Conservation (phyloP, 2,329 filamentous ascomycete genomes). For the Paramyrothecium sp. region DNA sequence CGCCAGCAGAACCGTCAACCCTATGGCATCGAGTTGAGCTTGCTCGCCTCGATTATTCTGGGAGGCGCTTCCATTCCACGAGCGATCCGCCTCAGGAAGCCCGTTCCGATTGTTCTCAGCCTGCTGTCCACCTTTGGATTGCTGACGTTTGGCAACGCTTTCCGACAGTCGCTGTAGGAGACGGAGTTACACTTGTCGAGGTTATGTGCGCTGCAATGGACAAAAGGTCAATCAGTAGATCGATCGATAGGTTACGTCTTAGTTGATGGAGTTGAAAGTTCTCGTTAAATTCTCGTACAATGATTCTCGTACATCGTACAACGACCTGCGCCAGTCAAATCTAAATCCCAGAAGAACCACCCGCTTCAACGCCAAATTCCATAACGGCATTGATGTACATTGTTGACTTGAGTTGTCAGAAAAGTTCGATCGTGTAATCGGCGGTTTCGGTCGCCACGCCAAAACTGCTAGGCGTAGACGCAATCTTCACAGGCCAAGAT, state of each 20-base stretch:
- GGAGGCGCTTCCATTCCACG: conserved; percentile 83
- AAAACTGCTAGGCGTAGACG: background rate
- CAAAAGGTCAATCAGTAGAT: background rate
- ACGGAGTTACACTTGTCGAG: background rate
- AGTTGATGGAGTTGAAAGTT: too few species aligned
- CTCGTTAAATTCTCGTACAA: too few species aligned
- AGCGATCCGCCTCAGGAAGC: conserved; percentile 80
- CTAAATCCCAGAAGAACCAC: background rate
- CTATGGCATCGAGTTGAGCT: conserved; percentile 85
- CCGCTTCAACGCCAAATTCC: background rate
- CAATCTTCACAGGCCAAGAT: conserved; percentile 32
- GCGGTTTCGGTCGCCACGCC: background rate
- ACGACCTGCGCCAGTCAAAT: background rate
- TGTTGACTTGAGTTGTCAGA: background rate
- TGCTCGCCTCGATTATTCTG: conserved; percentile 83
- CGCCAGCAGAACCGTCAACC: conserved; percentile 72
- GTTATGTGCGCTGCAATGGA: background rate
- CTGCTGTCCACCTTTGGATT: conserved; percentile 77
- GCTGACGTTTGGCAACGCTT: conserved; percentile 75
- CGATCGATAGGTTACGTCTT: conserved; percentile 1
- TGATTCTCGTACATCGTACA: background rate
- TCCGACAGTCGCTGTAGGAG: conserved; percentile 37
- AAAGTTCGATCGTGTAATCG: background rate
- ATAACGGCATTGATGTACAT: conserved; percentile 1
- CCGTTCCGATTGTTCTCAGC: conserved; percentile 78